phyloP scores from a whole-genome alignment of 176 grass and related monocot species.

The Triticum dicoccoides region DNA sequence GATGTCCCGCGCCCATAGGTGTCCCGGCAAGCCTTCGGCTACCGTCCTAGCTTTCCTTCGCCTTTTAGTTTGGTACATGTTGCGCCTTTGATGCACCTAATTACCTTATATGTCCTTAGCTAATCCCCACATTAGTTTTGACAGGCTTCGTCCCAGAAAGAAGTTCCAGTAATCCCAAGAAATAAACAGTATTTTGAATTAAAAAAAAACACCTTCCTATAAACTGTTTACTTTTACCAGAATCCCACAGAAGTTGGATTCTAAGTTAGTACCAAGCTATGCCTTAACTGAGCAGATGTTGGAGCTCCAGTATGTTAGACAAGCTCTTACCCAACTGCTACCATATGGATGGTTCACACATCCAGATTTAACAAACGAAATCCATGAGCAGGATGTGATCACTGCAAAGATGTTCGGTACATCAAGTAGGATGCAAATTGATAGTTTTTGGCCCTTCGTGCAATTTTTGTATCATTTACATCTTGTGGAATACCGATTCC shows the following conservation, averaged over 20 bases:
- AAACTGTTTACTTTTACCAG: constrained; percentile 3
- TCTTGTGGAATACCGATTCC: neutral
- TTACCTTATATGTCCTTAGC: neutral
- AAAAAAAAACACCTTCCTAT: neutral
- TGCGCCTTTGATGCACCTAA: constrained; percentile 14
- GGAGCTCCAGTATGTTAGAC: neutral
- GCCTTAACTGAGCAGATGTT: constrained; percentile 11
- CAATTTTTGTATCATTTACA: neutral
- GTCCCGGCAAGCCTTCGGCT: no score
- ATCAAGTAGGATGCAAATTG: neutral
- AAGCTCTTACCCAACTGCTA: constrained; percentile 28
- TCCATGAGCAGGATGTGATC: constrained; percentile 15
- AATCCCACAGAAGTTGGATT: neutral
- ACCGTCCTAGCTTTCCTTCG: no score
- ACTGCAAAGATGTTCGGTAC: neutral
- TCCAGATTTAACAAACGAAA: neutral
- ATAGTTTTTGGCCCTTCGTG: neutral
- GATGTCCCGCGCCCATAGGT: no score
- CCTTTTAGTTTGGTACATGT: neutral
- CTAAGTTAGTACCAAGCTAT: constrained; percentile 19
- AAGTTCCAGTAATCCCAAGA: neutral
- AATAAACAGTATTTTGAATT: constrained; percentile 3
- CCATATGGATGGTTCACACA: constrained; percentile 22
- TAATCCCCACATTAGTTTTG: constrained; percentile 3
- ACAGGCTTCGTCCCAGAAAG: constrained; percentile 2